Conservation (phyloP, 768 basidiomycete species). For the Suillus variegatus region DNA sequence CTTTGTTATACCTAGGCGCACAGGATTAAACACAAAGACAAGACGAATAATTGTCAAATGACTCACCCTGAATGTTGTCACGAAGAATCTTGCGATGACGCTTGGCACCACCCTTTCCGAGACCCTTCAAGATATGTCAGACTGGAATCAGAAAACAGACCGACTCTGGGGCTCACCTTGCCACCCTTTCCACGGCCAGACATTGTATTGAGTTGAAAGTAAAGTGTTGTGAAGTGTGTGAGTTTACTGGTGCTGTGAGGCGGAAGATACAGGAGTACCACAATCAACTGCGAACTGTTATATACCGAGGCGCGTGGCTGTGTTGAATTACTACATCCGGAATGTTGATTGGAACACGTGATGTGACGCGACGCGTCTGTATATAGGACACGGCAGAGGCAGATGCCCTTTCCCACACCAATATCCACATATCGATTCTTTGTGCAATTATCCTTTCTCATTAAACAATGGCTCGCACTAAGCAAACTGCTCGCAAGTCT, state of each 20-base stretch:
- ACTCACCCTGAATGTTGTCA: slow-evolving; percentile 68
- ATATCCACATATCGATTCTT: slow-evolving; percentile 5
- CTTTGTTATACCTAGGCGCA: slow-evolving; percentile 81
- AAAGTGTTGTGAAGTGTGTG: slow-evolving; percentile 19
- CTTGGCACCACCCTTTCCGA: slow-evolving; percentile 96
- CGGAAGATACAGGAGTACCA: slow-evolving; percentile 9
- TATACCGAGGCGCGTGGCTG: slow-evolving; percentile 29
- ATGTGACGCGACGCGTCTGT: slow-evolving; percentile 27
- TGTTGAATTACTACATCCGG: slow-evolving; percentile 25
- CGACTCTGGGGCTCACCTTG: slow-evolving; percentile 51
- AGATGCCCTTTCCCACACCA: slow-evolving; percentile 1
- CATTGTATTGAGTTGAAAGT: slow-evolving; percentile 48
- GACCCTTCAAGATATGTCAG: slow-evolving; percentile 51
- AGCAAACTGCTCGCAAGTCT: slow-evolving; percentile 78
- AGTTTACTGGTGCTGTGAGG: slow-evolving; percentile 10
- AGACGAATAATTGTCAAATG: slow-evolving; percentile 21
- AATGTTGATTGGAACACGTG: slow-evolving; percentile 32
- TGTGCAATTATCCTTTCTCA: background rate
- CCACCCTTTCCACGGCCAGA: slow-evolving; percentile 98
- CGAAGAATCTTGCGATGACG: slow-evolving; percentile 96
- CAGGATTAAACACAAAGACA: background rate
- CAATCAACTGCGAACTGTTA: slow-evolving; percentile 12
- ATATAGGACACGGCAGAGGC: slow-evolving; percentile 10
- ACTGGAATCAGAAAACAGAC: background rate
- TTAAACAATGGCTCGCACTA: slow-evolving; percentile 65